Percentiles rank a stretch among this genome's conserved stretches.
Evolutionary conservation across 345 rosid genomes (phyloP).

Genomic region (Eucalyptus paniculata): DNA sequence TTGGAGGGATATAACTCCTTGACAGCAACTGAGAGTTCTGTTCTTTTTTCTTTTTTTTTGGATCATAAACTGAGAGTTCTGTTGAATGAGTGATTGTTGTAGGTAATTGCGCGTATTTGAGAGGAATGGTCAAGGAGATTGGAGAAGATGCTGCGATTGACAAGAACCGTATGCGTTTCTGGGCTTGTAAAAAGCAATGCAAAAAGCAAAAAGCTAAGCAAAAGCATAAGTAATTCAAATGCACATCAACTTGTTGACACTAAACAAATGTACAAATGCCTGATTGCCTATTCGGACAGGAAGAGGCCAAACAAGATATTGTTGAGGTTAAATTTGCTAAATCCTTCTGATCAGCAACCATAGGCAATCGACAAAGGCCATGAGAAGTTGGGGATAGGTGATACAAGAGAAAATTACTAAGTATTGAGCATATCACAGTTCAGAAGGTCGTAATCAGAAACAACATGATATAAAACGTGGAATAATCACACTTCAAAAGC

Average conservation of each 20-base stretch:
- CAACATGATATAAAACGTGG: not conserved
- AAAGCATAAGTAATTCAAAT: not conserved
- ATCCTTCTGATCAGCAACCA: not conserved
- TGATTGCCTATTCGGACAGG: not conserved
- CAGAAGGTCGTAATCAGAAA: not conserved
- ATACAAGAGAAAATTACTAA: not conserved
- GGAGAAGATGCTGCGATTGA: slow-evolving; percentile 23
- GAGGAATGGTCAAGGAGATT: slow-evolving; percentile 37
- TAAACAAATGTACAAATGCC: not conserved
- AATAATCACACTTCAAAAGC: not conserved
- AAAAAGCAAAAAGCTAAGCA: not conserved
- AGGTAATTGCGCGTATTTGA: slow-evolving; percentile 39
- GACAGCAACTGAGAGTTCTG: not conserved
- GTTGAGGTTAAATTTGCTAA: not conserved
- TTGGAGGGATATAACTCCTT: not conserved
- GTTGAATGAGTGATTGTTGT: not conserved
- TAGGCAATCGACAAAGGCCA: not conserved
- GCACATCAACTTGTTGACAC: not conserved
- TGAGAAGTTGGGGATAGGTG: not conserved
- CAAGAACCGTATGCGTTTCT: not conserved
- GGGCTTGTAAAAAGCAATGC: not conserved
- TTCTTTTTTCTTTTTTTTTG: too few species aligned
- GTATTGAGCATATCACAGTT: not conserved
- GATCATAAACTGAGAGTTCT: too few species aligned
- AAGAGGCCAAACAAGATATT: not conserved